Percentiles rank a stretch among this genome's conserved stretches.
These are phyloP conservation scores for Pyrenophora seminiperda DNA, from an alignment of 2,329 filamentous ascomycete species.

Conservation along the genomic window DNA sequence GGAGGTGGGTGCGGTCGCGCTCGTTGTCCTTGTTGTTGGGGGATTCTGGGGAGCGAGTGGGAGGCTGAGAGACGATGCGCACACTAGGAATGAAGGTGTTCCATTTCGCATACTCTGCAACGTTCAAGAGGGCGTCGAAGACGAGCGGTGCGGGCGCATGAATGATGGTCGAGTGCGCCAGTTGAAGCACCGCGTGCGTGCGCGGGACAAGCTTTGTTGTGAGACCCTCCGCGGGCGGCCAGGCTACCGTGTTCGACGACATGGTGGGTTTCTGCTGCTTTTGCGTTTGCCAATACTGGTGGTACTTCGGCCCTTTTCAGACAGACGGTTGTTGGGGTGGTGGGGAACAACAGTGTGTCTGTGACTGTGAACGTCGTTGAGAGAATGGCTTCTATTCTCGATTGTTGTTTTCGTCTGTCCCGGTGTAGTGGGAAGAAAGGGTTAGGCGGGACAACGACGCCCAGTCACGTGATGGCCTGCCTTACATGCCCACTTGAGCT, in stretches of 20 bases:
- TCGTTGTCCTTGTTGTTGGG: neutral
- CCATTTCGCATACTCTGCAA: constrained; percentile 24
- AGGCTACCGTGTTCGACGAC: neutral
- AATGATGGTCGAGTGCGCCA: constrained; percentile 12
- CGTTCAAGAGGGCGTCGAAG: constrained; percentile 22
- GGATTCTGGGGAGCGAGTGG: neutral
- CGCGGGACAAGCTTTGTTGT: constrained; percentile 17
- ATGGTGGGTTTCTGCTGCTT: too few species aligned
- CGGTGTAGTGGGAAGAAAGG: too few species aligned
- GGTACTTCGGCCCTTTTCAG: too few species aligned
- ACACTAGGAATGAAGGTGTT: constrained; percentile 28
- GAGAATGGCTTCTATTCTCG: too few species aligned
- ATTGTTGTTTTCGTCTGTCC: too few species aligned
- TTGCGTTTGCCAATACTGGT: too few species aligned
- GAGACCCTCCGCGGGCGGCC: constrained; percentile 18
- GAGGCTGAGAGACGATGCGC: constrained; percentile 15
- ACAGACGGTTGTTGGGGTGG: too few species aligned
- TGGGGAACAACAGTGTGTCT: too few species aligned
- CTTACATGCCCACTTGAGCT: too few species aligned
- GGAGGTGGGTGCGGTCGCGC: constrained; percentile 5
- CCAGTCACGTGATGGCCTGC: too few species aligned
- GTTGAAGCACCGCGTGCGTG: constrained; percentile 9
- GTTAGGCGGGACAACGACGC: too few species aligned
- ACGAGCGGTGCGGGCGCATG: constrained; percentile 26
- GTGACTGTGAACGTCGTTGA: too few species aligned